Evolutionary conservation across 2,329 filamentous ascomycete genomes (phyloP).

Genomic region (Diaporthe australafricana): DNA sequence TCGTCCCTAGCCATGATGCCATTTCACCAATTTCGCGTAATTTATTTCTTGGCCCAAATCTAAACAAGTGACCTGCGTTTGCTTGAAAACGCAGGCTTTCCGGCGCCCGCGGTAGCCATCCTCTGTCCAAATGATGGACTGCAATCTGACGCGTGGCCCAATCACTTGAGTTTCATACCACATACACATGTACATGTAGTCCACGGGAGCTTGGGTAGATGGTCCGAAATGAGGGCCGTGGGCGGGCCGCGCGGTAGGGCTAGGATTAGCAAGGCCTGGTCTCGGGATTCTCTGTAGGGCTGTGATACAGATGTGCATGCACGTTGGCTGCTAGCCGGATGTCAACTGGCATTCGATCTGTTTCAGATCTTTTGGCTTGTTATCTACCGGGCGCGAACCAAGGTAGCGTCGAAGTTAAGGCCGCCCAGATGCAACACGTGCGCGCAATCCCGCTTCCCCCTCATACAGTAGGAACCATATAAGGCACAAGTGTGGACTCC

Average conservation of each 20-base stretch:
- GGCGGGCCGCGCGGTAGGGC: background rate
- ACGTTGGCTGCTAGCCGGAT: background rate
- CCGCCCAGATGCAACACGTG: background rate
- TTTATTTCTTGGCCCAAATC: no score
- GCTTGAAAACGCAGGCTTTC: background rate
- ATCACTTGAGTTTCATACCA: background rate
- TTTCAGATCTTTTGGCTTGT: background rate
- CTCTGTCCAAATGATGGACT: background rate
- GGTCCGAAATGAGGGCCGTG: background rate
- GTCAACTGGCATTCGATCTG: background rate
- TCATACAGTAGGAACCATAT: background rate
- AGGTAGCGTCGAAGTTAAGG: constrained; percentile 7
- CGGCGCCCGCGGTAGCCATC: background rate
- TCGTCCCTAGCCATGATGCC: no score
- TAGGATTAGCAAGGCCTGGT: background rate
- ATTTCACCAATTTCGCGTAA: no score
- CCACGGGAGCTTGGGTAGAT: no score
- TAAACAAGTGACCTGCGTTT: no score
- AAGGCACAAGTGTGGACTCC: background rate
- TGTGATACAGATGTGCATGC: background rate
- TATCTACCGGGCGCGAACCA: background rate
- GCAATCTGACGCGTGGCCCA: background rate
- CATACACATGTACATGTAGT: no score
- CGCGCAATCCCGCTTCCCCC: background rate
- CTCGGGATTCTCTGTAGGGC: background rate